A percentile compares a stretch with the other conserved stretches of the same genome.
These are phyloP conservation scores for Podaxis sp. DNA, from an alignment of 768 basidiomycete genomes.

Conservation along the genomic window DNA sequence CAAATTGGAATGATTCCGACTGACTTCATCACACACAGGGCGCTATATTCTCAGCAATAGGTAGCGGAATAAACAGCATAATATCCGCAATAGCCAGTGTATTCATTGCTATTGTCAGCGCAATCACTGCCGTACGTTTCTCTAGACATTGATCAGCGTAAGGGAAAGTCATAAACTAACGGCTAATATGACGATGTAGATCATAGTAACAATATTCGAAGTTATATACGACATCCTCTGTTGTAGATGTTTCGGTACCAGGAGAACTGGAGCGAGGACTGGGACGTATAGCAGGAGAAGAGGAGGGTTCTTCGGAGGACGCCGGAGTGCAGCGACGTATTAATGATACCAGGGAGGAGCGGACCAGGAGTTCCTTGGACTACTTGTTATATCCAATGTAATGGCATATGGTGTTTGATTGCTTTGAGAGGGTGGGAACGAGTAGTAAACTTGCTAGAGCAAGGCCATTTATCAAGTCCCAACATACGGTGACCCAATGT, in stretches of 20 bases:
- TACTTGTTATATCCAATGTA: too few species aligned
- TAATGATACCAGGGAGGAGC: neutral
- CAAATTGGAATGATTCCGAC: neutral
- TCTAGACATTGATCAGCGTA: neutral
- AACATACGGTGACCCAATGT: too few species aligned
- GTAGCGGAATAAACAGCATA: slow-evolving; percentile 55
- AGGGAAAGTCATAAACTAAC: neutral
- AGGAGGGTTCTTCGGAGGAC: neutral
- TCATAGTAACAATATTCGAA: slow-evolving; percentile 66
- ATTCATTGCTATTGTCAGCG: slow-evolving; percentile 59
- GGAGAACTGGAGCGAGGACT: slow-evolving; percentile 26
- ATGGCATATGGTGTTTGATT: too few species aligned
- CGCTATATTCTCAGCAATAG: slow-evolving; percentile 64
- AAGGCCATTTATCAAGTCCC: too few species aligned
- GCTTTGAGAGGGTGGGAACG: too few species aligned
- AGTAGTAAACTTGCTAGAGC: too few species aligned
- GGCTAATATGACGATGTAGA: slow-evolving; percentile 30
- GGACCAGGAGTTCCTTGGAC: too few species aligned
- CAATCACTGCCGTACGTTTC: slow-evolving; percentile 54
- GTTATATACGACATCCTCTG: slow-evolving; percentile 56
- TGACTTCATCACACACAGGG: neutral
- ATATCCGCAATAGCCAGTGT: slow-evolving; percentile 61
- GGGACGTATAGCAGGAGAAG: neutral
- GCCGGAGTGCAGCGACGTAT: neutral
- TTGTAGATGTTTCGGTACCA: slow-evolving; percentile 46